Base-by-base conservation (phyloP, 371 early-diverging fungal genomes). In the Blakeslea trispora region DNA sequence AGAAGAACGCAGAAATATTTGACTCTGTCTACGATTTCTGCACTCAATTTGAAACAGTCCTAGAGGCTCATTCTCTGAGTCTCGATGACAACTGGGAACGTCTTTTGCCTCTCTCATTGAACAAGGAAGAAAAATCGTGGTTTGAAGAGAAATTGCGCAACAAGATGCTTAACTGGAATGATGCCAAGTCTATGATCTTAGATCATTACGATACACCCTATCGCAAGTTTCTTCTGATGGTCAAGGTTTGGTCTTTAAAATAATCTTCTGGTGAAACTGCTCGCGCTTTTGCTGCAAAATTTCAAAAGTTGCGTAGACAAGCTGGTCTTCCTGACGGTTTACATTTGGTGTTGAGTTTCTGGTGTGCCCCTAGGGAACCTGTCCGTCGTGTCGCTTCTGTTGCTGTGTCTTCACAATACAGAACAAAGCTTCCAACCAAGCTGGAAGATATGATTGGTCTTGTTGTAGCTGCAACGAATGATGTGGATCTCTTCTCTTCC, bases 171-270 rank as follows among this genome's bases (percentile, higher is more conserved):
- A 3, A 35, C 3, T 45, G 54, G 54, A 9, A 5, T 1, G 37
- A 54, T 22, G 54, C 54, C 21, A 2, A 24, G 1, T 3, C 3
- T 0, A 8, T 15, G 3, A 45, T 54, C 15, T 14, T 54, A 10
- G 45, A 54, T 23, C 14, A 24, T 22, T 54, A 34, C 22, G 54
- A 54, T 23, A 54, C 54, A 0, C 54, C 54, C 18, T 54, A 45
- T 17, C 4, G 39, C 1, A 54, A 45, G n/a, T 54, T 54, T 18
- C 8, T 45, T 1, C 23, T 54, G 13, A 54, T 54, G 41, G 5
- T 18, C 15, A 13, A 41, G 41, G 51, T 51, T 0, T 21, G 51
- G 28, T 11, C 28, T 1, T 21, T 51, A 2, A 40, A 41, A 17
- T 42, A 41, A 34, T 18, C 14, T 0, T 7, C n/a, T 0, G 10